Conservation (phyloP, 1,284 basidiomycete species). For the Rhodotorula sp. region DNA sequence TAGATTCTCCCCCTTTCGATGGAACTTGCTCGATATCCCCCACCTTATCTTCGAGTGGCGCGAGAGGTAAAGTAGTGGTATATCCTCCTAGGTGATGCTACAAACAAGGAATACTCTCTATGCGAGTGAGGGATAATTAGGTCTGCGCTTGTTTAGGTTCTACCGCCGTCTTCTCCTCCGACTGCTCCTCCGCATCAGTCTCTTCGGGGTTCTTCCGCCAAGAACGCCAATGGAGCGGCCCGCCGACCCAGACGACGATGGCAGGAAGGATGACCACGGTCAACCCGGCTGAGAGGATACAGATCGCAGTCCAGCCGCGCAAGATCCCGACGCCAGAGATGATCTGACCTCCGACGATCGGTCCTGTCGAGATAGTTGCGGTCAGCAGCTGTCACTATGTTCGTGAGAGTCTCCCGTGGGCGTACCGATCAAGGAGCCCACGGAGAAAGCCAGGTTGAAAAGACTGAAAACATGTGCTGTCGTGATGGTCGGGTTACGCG, state of each 20-base stretch:
- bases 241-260: background rate
- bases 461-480: slow-evolving; percentile 26
- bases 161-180: background rate
- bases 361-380: slow-evolving; percentile 1
- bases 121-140: too few relatives aligned
- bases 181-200: background rate
- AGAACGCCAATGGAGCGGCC: background rate
- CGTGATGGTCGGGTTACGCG: slow-evolving; percentile 8
- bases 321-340: slow-evolving; percentile 18
- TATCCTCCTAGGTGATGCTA: background rate
- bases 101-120: too few relatives aligned
- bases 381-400: background rate
- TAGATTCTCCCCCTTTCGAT: too few relatives aligned
- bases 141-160: too few relatives aligned
- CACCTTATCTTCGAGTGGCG: too few relatives aligned
- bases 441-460: slow-evolving; percentile 40
- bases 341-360: slow-evolving; percentile 43
- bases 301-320: slow-evolving; percentile 30
- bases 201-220: background rate
- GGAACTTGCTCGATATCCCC: too few relatives aligned
- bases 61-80: background rate
- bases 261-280: slow-evolving; percentile 7
- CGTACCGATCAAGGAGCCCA: slow-evolving; percentile 39
- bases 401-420: background rate
- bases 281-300: slow-evolving; percentile 5